phyloP scores from a whole-genome alignment of 2,329 filamentous ascomycete genomes.

The Pseudogymnoascus sp. region DNA sequence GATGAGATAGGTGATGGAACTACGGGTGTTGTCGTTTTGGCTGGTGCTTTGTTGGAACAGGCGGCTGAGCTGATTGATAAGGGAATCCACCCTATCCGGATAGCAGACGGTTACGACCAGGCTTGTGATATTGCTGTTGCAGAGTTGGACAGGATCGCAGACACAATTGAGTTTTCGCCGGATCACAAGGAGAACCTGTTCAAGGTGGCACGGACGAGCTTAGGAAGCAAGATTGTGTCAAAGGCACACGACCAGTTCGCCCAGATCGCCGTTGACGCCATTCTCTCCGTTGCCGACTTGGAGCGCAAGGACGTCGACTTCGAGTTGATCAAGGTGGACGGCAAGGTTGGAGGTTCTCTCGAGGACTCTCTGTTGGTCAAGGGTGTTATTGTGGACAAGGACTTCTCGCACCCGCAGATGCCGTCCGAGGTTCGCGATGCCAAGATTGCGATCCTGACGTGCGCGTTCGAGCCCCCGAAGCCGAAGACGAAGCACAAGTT shows the following conservation, averaged over 20 bases:
- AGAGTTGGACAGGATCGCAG: slow-evolving; percentile 87
- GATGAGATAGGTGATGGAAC: slow-evolving; percentile 98
- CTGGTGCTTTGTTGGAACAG: slow-evolving; percentile 89
- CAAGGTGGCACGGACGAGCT: slow-evolving; percentile 89
- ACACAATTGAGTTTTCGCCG: slow-evolving; percentile 76
- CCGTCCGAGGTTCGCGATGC: slow-evolving; percentile 89
- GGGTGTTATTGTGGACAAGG: slow-evolving; percentile 98
- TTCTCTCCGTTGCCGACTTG: slow-evolving; percentile 90
- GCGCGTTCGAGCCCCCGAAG: slow-evolving; percentile 97
- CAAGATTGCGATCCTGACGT: slow-evolving; percentile 95
- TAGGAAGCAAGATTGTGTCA: slow-evolving; percentile 98
- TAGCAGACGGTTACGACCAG: slow-evolving; percentile 96
- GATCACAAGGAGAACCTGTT: slow-evolving; percentile 77
- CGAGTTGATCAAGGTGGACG: slow-evolving; percentile 97
- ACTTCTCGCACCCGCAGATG: slow-evolving; percentile 99
- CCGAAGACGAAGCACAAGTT: slow-evolving; percentile 99
- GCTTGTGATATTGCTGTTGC: slow-evolving; percentile 94
- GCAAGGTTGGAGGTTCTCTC: slow-evolving; percentile 88
- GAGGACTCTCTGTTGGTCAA: slow-evolving; percentile 94
- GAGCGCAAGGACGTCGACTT: slow-evolving; percentile 97
- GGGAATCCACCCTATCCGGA: slow-evolving; percentile 97
- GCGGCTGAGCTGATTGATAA: slow-evolving; percentile 98
- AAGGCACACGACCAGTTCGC: slow-evolving; percentile 98
- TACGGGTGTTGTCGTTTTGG: slow-evolving; percentile 92
- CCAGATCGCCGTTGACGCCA: slow-evolving; percentile 93